phyloP scores from a whole-genome alignment of 352 stramenopile genomes.

The Phytophthora cactorum region DNA sequence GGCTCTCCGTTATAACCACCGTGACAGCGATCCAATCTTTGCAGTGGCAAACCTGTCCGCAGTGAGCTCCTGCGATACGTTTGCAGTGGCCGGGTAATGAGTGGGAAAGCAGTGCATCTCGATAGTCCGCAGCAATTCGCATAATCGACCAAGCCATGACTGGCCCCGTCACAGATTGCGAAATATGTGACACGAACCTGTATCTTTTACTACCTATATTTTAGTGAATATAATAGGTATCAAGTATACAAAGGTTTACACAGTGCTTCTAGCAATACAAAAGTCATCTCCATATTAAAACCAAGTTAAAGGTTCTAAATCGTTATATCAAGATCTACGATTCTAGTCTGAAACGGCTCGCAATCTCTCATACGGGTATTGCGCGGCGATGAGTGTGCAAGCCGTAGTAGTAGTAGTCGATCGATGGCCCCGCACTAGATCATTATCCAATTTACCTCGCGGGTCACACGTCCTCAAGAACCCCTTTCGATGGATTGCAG shows the following conservation, averaged over 20 bases:
- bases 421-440: neutral
- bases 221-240: neutral
- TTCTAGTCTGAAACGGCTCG: neutral
- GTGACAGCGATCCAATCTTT: neutral
- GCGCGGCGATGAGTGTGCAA: constrained; percentile 12
- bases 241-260: neutral
- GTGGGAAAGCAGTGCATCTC: neutral
- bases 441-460: constrained; percentile 19
- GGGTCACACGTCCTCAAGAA: neutral
- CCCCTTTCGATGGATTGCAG: constrained; percentile 2
- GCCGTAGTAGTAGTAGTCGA: neutral
- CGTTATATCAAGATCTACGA: neutral
- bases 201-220: neutral
- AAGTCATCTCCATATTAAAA: neutral
- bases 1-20: neutral
- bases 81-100: neutral
- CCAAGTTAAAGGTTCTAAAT: neutral
- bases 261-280: neutral
- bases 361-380: constrained; percentile 12
- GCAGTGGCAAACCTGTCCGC: neutral
- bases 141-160: neutral
- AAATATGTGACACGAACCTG: constrained; percentile 3
- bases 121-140: neutral
- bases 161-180: neutral
- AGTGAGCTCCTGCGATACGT: neutral